phyloP scores from a whole-genome alignment of 2,329 filamentous ascomycete genomes.

The Nakataea oryzae region DNA sequence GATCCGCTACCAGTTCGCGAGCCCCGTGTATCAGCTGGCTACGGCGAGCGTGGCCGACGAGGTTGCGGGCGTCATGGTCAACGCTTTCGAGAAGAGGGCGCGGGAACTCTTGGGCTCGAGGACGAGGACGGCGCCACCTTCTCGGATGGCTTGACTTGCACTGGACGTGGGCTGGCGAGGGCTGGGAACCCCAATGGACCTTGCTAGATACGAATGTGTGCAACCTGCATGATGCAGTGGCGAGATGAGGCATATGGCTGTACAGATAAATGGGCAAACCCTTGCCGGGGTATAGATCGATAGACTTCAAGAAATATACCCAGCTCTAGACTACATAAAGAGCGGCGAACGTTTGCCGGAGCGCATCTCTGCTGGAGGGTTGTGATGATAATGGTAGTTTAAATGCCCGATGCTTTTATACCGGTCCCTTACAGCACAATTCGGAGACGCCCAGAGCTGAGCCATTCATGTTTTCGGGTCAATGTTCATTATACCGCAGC shows the following conservation, averaged over 20 bases:
- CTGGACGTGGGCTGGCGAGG: not conserved
- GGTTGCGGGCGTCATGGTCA: constrained; percentile 80
- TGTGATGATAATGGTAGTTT: not conserved
- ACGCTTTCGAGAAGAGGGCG: constrained; percentile 82
- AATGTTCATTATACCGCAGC: too few relatives aligned
- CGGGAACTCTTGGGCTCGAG: constrained; percentile 29
- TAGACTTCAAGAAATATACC: not conserved
- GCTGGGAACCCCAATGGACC: not conserved
- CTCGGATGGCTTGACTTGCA: not conserved
- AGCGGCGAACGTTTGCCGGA: not conserved
- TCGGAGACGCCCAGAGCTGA: too few relatives aligned
- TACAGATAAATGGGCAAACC: not conserved
- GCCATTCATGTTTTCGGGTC: too few relatives aligned
- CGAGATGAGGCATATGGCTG: not conserved
- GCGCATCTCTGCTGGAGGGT: not conserved
- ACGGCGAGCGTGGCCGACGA: constrained; percentile 74
- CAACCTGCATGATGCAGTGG: not conserved
- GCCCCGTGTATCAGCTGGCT: constrained; percentile 76
- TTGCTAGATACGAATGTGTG: not conserved
- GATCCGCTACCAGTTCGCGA: constrained; percentile 77
- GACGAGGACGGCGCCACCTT: not conserved
- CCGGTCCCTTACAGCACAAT: too few relatives aligned
- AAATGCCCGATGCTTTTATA: not conserved
- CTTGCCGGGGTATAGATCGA: not conserved
- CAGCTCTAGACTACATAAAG: not conserved